Evolutionary conservation across 2,329 filamentous ascomycete genomes (phyloP).

Genomic region (Venturiaceae sp.): DNA sequence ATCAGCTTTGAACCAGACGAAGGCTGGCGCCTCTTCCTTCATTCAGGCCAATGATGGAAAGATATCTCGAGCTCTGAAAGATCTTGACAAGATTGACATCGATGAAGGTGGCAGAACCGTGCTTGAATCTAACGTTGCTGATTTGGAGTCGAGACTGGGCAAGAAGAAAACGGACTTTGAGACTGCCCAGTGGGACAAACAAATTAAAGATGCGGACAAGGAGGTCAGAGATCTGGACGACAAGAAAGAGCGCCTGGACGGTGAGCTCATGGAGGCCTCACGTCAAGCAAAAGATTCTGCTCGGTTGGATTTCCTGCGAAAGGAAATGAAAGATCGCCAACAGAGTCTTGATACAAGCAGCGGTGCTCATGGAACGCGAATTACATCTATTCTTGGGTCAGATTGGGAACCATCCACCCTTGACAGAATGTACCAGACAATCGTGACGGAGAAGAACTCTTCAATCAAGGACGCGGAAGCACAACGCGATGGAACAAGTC

Average conservation of each 20-base stretch:
- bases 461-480: conserved; percentile 56
- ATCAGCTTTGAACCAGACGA: conserved; percentile 62
- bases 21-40: conserved; percentile 61
- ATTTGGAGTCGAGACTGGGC: conserved; percentile 54
- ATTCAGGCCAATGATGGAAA: conserved; percentile 67
- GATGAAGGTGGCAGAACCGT: conserved; percentile 79
- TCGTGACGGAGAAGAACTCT: conserved; percentile 47
- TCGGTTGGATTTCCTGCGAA: conserved; percentile 72
- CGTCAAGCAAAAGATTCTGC: conserved; percentile 74
- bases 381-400: conserved; percentile 53
- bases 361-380: conserved; percentile 61
- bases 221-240: conserved; percentile 61
- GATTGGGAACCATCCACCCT: conserved; percentile 62
- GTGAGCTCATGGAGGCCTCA: conserved; percentile 77
- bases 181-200: conserved; percentile 57
- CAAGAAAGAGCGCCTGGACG: conserved; percentile 59
- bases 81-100: conserved; percentile 62
- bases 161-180: conserved; percentile 55
- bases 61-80: conserved; percentile 53
- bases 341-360: conserved; percentile 68
- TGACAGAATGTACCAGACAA: conserved; percentile 59
- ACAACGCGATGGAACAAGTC: conserved; percentile 58
- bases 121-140: conserved; percentile 63
- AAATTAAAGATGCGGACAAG: conserved; percentile 56
- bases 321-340: conserved; percentile 65